phyloP scores from a whole-genome alignment of 2,329 filamentous ascomycete species.

The Cytospora mali region DNA sequence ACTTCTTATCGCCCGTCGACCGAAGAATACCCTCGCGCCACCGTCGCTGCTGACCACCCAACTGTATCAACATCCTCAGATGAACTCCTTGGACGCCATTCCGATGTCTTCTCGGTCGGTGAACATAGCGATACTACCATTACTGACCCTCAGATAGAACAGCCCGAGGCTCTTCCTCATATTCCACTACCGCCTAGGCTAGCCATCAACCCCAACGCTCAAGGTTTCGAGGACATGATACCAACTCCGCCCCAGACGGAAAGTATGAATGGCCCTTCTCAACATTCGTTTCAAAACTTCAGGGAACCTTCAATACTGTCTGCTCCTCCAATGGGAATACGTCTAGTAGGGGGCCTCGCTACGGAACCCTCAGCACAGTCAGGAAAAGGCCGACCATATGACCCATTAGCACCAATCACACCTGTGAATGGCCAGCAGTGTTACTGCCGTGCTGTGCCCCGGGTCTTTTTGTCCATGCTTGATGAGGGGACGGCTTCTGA shows the following conservation, averaged over 20 bases:
- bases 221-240: background rate
- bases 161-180: constrained; percentile 2
- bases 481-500: constrained; percentile 6
- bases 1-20: background rate
- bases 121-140: constrained; percentile 27
- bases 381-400: constrained; percentile 20
- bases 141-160: constrained; percentile 22
- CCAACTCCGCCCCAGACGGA: constrained; percentile 1
- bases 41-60: constrained; percentile 4
- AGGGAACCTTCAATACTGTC: background rate
- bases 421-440: constrained; percentile 11
- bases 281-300: background rate
- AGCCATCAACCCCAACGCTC: background rate
- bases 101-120: constrained; percentile 23
- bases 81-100: constrained; percentile 19
- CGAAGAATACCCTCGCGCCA: background rate
- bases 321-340: background rate
- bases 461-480: constrained; percentile 16
- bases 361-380: background rate
- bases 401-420: constrained; percentile 23
- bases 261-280: constrained; percentile 3
- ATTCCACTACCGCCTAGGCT: background rate
- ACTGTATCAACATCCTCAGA: constrained; percentile 26
- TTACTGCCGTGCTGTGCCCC: constrained; percentile 19
- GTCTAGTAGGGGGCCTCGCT: background rate